These are phyloP conservation scores for Trypanosoma rangeli DNA, from an alignment of 208 protist genomes.

Conservation along the genomic window DNA sequence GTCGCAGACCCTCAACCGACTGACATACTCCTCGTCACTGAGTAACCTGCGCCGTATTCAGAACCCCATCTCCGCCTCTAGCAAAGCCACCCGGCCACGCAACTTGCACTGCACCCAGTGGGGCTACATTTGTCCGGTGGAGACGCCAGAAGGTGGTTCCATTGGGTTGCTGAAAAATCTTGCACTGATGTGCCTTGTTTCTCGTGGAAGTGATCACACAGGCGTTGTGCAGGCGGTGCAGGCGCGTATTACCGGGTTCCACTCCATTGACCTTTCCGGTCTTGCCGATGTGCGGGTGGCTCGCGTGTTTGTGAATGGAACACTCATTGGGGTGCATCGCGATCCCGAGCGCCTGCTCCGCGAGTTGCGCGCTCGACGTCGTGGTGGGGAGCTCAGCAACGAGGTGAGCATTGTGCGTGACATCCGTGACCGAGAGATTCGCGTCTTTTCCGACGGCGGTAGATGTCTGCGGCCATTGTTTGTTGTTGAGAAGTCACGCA, in stretches of 20 bases:
- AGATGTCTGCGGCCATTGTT: constrained; percentile 39
- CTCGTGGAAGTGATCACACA: constrained; percentile 36
- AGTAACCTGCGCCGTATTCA: constrained; percentile 98
- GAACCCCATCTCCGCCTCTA: constrained; percentile 94
- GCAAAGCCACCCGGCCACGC: constrained; percentile 93
- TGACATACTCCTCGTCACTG: constrained; percentile 97
- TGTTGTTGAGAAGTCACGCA: constrained; percentile 37
- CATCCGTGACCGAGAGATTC: constrained; percentile 47
- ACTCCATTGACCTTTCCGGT: constrained; percentile 37
- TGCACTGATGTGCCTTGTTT: constrained; percentile 85
- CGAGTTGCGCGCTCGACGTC: constrained; percentile 33
- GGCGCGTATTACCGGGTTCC: constrained; percentile 59
- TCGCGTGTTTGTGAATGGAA: constrained; percentile 46
- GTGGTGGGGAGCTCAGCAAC: constrained; percentile 38
- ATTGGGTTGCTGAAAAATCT: constrained; percentile 97
- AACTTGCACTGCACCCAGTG: constrained; percentile 98
- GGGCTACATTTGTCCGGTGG: constrained; percentile 96
- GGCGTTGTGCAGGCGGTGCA: constrained; percentile 43
- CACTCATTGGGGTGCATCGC: constrained; percentile 41
- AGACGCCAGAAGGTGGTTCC: constrained; percentile 96
- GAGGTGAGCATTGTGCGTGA: constrained; percentile 49
- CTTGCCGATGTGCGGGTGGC: constrained; percentile 36
- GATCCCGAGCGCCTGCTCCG: constrained; percentile 36
- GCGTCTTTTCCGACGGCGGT: constrained; percentile 41
- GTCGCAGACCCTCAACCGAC: constrained; percentile 94